These are phyloP conservation scores for Peronospora farinosa DNA, from an alignment of 352 stramenopile species.

Conservation along the genomic window DNA sequence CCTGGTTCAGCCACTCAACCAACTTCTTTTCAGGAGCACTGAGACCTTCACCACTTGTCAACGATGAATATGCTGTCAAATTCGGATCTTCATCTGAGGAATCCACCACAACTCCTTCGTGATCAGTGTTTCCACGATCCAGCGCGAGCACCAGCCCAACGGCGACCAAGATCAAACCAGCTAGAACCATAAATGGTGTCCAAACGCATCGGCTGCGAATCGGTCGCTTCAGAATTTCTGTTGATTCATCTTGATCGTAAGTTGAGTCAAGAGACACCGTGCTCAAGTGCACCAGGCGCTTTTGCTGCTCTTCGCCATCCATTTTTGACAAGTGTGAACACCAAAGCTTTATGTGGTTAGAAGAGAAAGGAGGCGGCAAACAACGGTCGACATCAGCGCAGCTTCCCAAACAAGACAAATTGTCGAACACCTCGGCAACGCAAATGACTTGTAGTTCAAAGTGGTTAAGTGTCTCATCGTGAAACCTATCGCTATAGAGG, in stretches of 20 bases:
- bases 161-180: conserved; percentile 14
- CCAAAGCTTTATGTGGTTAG: conserved; percentile 2
- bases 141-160: conserved; percentile 21
- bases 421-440: conserved; percentile 1
- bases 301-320: conserved; percentile 11
- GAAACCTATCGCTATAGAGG: neutral
- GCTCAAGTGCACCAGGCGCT: conserved; percentile 16
- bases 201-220: conserved; percentile 3
- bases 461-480: neutral
- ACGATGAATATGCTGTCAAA: conserved; percentile 1
- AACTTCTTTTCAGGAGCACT: conserved; percentile 16
- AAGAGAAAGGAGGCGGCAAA: conserved; percentile 5
- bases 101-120: neutral
- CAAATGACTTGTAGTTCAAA: neutral
- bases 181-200: conserved; percentile 9
- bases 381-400: conserved; percentile 14
- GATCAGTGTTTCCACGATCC: conserved; percentile 6
- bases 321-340: conserved; percentile 22
- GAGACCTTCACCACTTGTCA: conserved; percentile 9
- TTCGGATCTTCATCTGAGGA: conserved; percentile 2
- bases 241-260: conserved; percentile 10
- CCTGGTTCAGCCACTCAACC: conserved; percentile 17
- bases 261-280: conserved; percentile 28
- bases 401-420: conserved; percentile 15
- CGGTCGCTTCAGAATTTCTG: neutral